Conservation (phyloP, 2,329 filamentous ascomycete species). For the Thielaviopsis euricoi region DNA sequence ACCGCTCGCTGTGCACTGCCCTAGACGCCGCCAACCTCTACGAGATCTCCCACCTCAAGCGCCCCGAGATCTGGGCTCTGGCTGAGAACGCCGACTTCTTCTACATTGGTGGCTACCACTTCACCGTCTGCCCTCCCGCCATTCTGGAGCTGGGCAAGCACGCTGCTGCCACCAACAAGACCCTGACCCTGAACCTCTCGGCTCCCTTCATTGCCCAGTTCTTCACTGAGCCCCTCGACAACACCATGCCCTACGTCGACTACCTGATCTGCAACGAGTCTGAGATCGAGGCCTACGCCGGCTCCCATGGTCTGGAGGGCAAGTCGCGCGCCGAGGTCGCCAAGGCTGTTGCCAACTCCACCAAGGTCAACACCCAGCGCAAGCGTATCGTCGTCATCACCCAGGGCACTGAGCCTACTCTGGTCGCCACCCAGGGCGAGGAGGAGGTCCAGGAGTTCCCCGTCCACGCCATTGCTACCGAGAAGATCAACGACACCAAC, state of each 20-base stretch:
- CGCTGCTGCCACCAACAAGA: conserved; percentile 78
- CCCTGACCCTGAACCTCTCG: conserved; percentile 78
- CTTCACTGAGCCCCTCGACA: conserved; percentile 92
- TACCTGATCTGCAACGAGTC: conserved; percentile 95
- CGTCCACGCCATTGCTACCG: conserved; percentile 61
- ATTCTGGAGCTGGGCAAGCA: conserved; percentile 83
- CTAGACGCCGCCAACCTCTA: conserved; percentile 95
- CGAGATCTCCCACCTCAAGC: conserved; percentile 83
- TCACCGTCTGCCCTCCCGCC: conserved; percentile 87
- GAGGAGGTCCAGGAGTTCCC: conserved; percentile 59
- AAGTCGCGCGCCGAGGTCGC: conserved; percentile 74
- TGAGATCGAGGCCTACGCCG: conserved; percentile 76
- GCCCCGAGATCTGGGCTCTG: conserved; percentile 77
- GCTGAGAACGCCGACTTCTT: conserved; percentile 77
- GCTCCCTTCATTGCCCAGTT: conserved; percentile 94
- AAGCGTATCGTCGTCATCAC: conserved; percentile 83
- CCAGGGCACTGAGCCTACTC: conserved; percentile 80
- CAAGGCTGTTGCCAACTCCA: conserved; percentile 67
- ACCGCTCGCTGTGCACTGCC: conserved; percentile 88
- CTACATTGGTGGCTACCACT: conserved; percentile 93
- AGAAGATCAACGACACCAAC: conserved; percentile 86
- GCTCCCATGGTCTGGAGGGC: conserved; percentile 57
- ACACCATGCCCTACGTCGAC: conserved; percentile 79
- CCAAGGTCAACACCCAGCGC: conserved; percentile 79
- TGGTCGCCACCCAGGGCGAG: conserved; percentile 62